Percentiles rank a stretch among this genome's conserved stretches.
These are phyloP conservation scores for Apiospora pterosperma DNA, from an alignment of 2,329 filamentous ascomycete genomes.

Conservation along the genomic window DNA sequence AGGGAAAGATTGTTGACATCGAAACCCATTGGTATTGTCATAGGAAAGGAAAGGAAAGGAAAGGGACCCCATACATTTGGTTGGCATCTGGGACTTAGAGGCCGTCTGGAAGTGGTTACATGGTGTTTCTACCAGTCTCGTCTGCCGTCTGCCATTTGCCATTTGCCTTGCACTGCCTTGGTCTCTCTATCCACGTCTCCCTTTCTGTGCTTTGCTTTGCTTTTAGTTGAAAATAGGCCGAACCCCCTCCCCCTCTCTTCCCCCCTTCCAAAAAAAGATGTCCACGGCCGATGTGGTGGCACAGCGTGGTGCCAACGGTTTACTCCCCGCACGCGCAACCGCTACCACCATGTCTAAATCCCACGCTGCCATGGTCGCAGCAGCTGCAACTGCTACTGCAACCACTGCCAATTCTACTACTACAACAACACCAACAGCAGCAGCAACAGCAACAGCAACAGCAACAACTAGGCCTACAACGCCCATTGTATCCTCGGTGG, in stretches of 20 bases:
- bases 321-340: slow-evolving; percentile 24
- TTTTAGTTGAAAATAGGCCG: not conserved
- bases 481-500: slow-evolving; percentile 6
- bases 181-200: not conserved
- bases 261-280: slow-evolving; percentile 18
- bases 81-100: not conserved
- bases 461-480: slow-evolving; percentile 9
- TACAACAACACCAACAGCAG: slow-evolving; percentile 13
- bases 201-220: not conserved
- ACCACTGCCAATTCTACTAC: slow-evolving; percentile 2
- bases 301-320: slow-evolving; percentile 24
- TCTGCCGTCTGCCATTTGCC: not conserved
- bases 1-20: not conserved
- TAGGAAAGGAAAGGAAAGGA: slow-evolving; percentile 19
- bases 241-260: slow-evolving; percentile 5
- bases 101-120: not conserved
- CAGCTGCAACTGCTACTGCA: slow-evolving; percentile 7
- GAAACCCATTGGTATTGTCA: not conserved
- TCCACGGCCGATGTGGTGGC: slow-evolving; percentile 29
- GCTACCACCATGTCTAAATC: slow-evolving; percentile 1
- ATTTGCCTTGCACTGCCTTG: not conserved
- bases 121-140: not conserved
- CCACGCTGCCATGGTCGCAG: slow-evolving; percentile 6
- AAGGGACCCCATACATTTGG: not conserved
- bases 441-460: slow-evolving; percentile 11